These are phyloP conservation scores for Tarenaya hassleriana DNA, from an alignment of 345 rosid genomes.

Conservation along the genomic window DNA sequence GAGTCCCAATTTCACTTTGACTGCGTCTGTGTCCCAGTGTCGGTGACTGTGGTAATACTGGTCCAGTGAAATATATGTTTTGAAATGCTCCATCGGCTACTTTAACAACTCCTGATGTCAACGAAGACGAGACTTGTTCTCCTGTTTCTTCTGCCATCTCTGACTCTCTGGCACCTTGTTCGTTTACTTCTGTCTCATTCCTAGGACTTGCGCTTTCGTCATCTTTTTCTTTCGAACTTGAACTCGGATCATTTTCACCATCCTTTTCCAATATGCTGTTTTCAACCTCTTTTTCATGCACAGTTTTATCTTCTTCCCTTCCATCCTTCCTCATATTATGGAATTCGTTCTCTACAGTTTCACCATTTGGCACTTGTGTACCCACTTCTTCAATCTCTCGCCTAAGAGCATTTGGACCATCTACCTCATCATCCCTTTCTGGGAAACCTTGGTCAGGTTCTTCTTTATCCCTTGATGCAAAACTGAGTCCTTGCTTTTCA, in stretches of 20 bases:
- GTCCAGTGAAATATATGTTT: constrained; percentile 27
- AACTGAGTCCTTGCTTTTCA: constrained; percentile 15
- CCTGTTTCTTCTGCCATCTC: constrained; percentile 44
- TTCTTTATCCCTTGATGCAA: constrained; percentile 12
- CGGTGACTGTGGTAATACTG: constrained; percentile 29
- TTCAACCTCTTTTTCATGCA: constrained; percentile 15
- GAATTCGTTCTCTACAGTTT: constrained; percentile 16
- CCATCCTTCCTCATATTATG: neutral
- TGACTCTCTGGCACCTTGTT: constrained; percentile 36
- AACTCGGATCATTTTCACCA: constrained; percentile 15
- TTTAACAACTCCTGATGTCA: constrained; percentile 16
- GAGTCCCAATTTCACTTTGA: constrained; percentile 49
- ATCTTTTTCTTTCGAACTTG: constrained; percentile 12
- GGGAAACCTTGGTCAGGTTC: constrained; percentile 18
- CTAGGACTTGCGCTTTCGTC: constrained; percentile 16
- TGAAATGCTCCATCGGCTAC: constrained; percentile 27
- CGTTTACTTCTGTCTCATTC: constrained; percentile 22
- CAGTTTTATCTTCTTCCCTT: constrained; percentile 15
- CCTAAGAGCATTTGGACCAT: constrained; percentile 4
- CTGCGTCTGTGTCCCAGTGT: constrained; percentile 50
- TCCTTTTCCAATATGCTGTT: constrained; percentile 10
- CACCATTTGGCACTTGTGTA: constrained; percentile 19
- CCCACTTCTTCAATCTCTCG: constrained; percentile 8
- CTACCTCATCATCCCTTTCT: constrained; percentile 13
- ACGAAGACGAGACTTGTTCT: constrained; percentile 30